Percentiles rank a stretch among this genome's conserved stretches.
Evolutionary conservation across 768 basidiomycete genomes (phyloP).

Genomic region (Kwoniella heveanensis): DNA sequence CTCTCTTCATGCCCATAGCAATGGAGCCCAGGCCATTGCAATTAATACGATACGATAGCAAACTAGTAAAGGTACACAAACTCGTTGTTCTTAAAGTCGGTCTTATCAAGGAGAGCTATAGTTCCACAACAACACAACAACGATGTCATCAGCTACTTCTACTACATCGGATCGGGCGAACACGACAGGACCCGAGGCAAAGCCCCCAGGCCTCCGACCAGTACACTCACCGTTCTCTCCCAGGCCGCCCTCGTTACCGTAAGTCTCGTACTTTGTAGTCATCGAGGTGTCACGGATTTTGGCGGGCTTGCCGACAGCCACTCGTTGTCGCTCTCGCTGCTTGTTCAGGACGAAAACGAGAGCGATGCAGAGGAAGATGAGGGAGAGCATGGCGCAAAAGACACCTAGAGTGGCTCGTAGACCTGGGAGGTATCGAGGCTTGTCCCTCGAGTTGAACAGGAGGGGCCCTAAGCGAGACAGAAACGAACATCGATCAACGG

Average conservation of each 20-base stretch:
- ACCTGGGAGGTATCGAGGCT: conserved; percentile 45
- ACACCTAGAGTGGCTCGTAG: conserved; percentile 45
- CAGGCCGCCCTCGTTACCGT: conserved; percentile 21
- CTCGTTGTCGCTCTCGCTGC: conserved; percentile 42
- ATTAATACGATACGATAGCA: too few species aligned
- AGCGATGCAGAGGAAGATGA: conserved; percentile 37
- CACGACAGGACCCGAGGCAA: too few species aligned
- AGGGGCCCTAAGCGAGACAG: too few species aligned
- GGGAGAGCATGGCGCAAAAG: conserved; percentile 34
- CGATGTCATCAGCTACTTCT: too few species aligned
- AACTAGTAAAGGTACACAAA: conserved; percentile 26
- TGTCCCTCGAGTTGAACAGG: conserved; percentile 50
- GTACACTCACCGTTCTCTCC: conserved; percentile 16
- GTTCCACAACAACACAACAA: too few species aligned
- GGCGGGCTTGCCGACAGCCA: conserved; percentile 50
- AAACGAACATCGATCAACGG: too few species aligned
- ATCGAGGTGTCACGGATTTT: conserved; percentile 45
- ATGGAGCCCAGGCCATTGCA: too few species aligned
- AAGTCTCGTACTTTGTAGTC: conserved; percentile 33
- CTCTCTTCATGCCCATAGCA: too few species aligned
- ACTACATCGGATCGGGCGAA: too few species aligned
- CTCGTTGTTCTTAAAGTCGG: conserved; percentile 34
- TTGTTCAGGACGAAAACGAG: conserved; percentile 47
- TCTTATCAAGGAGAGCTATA: conserved; percentile 28
- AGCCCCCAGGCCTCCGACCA: too few species aligned